Evolutionary conservation across 495 filamentous ascomycete species (phyloP), one percentile per base, ranked within the genome.

Genomic region (Hypomontagnella monticulosa): DNA sequence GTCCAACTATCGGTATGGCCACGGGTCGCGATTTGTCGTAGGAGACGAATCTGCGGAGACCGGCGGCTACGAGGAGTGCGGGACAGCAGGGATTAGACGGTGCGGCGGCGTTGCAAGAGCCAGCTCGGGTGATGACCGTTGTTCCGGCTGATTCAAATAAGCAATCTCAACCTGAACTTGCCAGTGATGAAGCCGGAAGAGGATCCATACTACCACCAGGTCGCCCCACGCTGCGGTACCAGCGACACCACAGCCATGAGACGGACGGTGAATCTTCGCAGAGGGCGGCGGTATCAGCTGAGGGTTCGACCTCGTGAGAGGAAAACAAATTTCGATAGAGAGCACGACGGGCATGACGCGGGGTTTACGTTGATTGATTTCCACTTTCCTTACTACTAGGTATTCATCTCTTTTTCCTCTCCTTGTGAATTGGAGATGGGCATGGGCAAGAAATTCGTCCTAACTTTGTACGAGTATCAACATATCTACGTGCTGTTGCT

Each of bases 1-100:
- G 73, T 49, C 73, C 71, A 4, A 49, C 67, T 7, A 62, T 74
- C 23, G 71, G 71, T 27, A 67, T 74, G 71, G 70, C 66, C 16
- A 63, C 66, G 18, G 60, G 63, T 27, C 70, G 72, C 18, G 72
- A 72, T 41, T 16, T 72, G 59, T 74, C 70, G 63, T 58, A 57
- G 61, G 61, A 34, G 32, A 43, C 40, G 12, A 37, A 38, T 60
- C 44, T 40, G 54, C 47, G 53, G 14, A 54, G 64, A 42, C n/a
- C 14, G n/a, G 42, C 16, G 40, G 40, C 50, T 40, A 48, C 20
- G 30, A 4, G 10, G 27, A 34, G 41, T 11, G 38, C 9, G 11
- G 14, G 23, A 50, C 12, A 34, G 10, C 40, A 20, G 7, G 41
- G 49, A 0, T 30, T 55, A 10, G 27, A 44, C 19, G 49, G 16